Evolutionary conservation across 208 protist genomes (phyloP).

Genomic region (Tritrichomonas foetus): DNA sequence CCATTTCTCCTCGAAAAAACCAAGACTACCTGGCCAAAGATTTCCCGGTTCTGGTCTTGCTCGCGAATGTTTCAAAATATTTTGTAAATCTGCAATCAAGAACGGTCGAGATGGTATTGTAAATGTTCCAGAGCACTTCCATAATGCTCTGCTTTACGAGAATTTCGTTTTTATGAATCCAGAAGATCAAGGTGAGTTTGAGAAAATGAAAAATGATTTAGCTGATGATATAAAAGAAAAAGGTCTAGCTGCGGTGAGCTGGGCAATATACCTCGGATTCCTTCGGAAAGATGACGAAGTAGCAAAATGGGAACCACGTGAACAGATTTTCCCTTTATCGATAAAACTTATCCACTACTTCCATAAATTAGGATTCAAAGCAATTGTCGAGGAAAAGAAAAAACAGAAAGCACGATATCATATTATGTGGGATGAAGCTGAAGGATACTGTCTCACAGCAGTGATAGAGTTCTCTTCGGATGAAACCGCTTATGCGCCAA

Average conservation of each 20-base stretch:
- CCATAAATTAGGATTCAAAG: neutral
- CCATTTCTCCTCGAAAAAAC: neutral
- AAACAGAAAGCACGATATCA: neutral
- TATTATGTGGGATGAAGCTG: slow-evolving; percentile 2
- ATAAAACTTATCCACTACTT: neutral
- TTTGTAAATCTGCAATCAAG: neutral
- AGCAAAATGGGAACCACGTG: neutral
- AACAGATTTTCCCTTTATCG: slow-evolving; percentile 3
- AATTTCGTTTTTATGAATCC: neutral
- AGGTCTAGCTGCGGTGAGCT: neutral
- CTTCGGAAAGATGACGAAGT: neutral
- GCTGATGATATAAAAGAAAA: neutral
- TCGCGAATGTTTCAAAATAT: neutral
- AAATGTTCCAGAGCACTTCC: slow-evolving; percentile 25
- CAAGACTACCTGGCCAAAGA: neutral
- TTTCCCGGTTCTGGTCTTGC: neutral
- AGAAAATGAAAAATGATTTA: neutral
- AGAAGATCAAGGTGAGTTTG: neutral
- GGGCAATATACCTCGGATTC: slow-evolving; percentile 23
- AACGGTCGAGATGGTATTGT: neutral
- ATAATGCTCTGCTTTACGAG: slow-evolving; percentile 11
- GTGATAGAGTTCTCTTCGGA: neutral
- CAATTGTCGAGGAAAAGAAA: neutral
- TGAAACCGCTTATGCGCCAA: too few relatives aligned
- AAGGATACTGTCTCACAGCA: neutral